Conservation (phyloP, 1,284 basidiomycete genomes). For the Ustilago shanxiensis region DNA sequence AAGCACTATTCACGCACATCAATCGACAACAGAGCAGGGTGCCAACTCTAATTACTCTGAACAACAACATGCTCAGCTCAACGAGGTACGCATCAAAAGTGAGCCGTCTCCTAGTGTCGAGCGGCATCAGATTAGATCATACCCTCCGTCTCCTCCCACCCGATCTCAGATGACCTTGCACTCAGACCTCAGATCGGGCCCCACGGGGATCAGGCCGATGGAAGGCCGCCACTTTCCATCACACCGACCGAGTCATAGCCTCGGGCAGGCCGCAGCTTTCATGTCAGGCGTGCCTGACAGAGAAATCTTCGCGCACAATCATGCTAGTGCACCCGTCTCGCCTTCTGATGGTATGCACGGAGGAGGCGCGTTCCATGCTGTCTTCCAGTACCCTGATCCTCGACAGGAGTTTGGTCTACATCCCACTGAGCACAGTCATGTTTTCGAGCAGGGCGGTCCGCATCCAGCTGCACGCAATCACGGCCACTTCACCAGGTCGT, state of each 20-base stretch:
- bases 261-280: constrained; percentile 45
- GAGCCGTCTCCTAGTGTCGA: constrained; percentile 17
- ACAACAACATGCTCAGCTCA: not conserved
- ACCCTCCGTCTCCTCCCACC: constrained; percentile 32
- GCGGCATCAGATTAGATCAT: constrained; percentile 24
- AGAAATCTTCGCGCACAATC: constrained; percentile 18
- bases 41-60: not conserved
- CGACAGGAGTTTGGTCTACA: constrained; percentile 21
- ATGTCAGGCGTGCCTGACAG: constrained; percentile 19
- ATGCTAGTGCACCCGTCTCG: constrained; percentile 45
- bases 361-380: constrained; percentile 6
- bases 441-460: constrained; percentile 17
- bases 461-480: constrained; percentile 1
- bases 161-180: constrained; percentile 19
- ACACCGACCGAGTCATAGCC: constrained; percentile 48
- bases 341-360: constrained; percentile 28
- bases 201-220: not conserved
- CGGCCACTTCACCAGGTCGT: constrained; percentile 16
- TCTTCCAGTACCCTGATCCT: constrained; percentile 17
- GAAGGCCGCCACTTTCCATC: constrained; percentile 23
- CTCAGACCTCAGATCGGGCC: constrained; percentile 8
- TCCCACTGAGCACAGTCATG: constrained; percentile 16
- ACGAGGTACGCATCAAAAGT: constrained; percentile 8
- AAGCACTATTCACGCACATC: constrained; percentile 3
- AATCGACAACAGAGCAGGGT: not conserved